A percentile compares a stretch with the other conserved stretches of the same genome.
These are phyloP conservation scores for Stygiomarasmius scandens DNA, from an alignment of 1,284 basidiomycete genomes.

Conservation along the genomic window DNA sequence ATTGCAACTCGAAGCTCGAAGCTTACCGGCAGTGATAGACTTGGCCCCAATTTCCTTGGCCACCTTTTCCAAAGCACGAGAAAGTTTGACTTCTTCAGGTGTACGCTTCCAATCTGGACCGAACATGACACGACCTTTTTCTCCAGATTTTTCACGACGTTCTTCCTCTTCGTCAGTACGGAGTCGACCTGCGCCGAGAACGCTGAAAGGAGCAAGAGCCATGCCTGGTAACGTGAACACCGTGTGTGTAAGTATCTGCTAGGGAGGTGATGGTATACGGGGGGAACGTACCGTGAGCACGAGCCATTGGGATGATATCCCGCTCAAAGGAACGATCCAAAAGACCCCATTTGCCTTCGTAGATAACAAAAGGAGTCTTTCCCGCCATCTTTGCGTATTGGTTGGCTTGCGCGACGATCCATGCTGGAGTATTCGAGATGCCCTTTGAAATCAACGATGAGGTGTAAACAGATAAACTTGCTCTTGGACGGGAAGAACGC, in stretches of 20 bases:
- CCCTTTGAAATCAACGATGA: conserved; percentile 9
- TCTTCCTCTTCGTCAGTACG: conserved; percentile 40
- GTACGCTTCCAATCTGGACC: conserved; percentile 32
- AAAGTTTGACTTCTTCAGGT: conserved; percentile 32
- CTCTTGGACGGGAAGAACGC: background rate
- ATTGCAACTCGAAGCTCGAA: no score
- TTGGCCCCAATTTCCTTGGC: conserved; percentile 34
- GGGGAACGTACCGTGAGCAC: conserved; percentile 34
- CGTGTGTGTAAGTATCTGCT: no score
- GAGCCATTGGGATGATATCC: conserved; percentile 58
- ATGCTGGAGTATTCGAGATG: conserved; percentile 47
- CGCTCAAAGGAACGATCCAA: conserved; percentile 50
- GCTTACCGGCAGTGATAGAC: conserved; percentile 27
- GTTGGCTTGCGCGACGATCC: conserved; percentile 53
- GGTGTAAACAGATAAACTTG: no score
- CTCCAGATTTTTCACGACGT: conserved; percentile 32
- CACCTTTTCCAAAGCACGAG: conserved; percentile 37
- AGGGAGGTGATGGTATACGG: no score
- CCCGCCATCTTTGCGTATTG: conserved; percentile 53
- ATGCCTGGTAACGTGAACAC: conserved; percentile 24
- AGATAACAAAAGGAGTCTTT: conserved; percentile 51
- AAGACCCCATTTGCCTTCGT: conserved; percentile 56
- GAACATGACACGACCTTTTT: conserved; percentile 30
- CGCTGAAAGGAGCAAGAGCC: conserved; percentile 45
- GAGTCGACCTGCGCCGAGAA: conserved; percentile 40